A percentile compares a stretch with the other conserved stretches of the same genome.
phyloP scores from a whole-genome alignment of 768 basidiomycete species.

The Russula vinacea region DNA sequence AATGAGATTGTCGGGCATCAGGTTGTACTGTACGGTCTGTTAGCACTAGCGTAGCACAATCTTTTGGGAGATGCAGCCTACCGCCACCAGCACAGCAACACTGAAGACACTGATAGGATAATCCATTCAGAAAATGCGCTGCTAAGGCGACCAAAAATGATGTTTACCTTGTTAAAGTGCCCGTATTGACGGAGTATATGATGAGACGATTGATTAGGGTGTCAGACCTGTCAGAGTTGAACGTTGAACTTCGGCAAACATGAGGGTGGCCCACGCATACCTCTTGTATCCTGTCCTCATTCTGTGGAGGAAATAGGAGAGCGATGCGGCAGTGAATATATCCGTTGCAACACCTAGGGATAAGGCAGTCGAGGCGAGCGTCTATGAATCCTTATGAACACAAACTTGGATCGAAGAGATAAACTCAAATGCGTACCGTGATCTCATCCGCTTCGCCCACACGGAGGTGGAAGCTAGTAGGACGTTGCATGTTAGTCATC shows the following conservation, averaged over 20 bases:
- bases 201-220: constrained; percentile 54
- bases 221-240: constrained; percentile 46
- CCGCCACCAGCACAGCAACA: constrained; percentile 53
- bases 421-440: constrained; percentile 40
- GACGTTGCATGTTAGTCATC: not conserved
- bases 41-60: constrained; percentile 3
- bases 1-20: constrained; percentile 52
- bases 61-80: constrained; percentile 36
- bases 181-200: constrained; percentile 62
- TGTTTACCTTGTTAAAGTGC: constrained; percentile 55
- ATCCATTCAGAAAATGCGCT: not conserved
- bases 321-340: constrained; percentile 47
- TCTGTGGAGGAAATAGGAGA: constrained; percentile 53
- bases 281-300: constrained; percentile 50
- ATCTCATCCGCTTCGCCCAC: constrained; percentile 45
- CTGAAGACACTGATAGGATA: constrained; percentile 41
- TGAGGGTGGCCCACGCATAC: constrained; percentile 33
- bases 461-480: constrained; percentile 40
- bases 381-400: constrained; percentile 34
- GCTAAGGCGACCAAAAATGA: constrained; percentile 2
- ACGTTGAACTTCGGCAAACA: not conserved
- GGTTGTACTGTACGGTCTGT: constrained; percentile 48
- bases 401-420: not conserved
- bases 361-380: constrained; percentile 48
- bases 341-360: constrained; percentile 52